Base-by-base conservation (phyloP, 2,329 filamentous ascomycete genomes). In the Boeremia lycopersici region DNA sequence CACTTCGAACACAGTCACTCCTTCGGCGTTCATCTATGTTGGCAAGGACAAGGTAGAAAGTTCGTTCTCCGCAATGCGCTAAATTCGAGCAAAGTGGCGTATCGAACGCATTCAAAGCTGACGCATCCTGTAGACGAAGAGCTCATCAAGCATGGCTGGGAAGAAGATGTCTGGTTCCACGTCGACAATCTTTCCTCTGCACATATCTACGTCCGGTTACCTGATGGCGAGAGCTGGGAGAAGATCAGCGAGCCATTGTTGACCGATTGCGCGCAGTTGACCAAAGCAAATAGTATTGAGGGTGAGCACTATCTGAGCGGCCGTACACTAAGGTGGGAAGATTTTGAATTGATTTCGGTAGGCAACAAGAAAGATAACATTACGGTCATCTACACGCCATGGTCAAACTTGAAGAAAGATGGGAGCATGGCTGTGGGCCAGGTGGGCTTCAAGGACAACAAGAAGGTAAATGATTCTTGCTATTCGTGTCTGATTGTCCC, bases 11-110 rank as follows among this genome's bases (percentile, higher is more conserved):
- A 86, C 87, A 36, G 91, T 96, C 34, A 83, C 87, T 11, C 93
- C 95, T 2, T 74, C 91, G 29, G 93, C 91, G 36, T 93, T 89
- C 73, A 87, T 99, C 71, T 99, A 99, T 74, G 91, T 97, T 56
- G 95, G 95, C 76, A 99, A 98, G 78, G 95, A 99, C 82, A 99
- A 99, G 79, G 93, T 95, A 67, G 95, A 99, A 81, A 99, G 95
- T 97, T 82, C 71, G 88, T 64, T 11, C 8, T 10, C 30, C 35
- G 13, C 30, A 13, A 4, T n/a, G n/a, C 26, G 13, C 30, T 39
- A 13, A 26, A 26, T 31, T n/a, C 8, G 19, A n/a, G 15, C 35
- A 13, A 38, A 12, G n/a, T 4, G 17, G 13, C 6, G 12, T 15
- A 6, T 39, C 23, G 6, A n/a, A 30, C 25, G 28, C 8, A 44